phyloP scores from a whole-genome alignment of 495 filamentous ascomycete genomes.

The Amphirosellinia nigrospora region DNA sequence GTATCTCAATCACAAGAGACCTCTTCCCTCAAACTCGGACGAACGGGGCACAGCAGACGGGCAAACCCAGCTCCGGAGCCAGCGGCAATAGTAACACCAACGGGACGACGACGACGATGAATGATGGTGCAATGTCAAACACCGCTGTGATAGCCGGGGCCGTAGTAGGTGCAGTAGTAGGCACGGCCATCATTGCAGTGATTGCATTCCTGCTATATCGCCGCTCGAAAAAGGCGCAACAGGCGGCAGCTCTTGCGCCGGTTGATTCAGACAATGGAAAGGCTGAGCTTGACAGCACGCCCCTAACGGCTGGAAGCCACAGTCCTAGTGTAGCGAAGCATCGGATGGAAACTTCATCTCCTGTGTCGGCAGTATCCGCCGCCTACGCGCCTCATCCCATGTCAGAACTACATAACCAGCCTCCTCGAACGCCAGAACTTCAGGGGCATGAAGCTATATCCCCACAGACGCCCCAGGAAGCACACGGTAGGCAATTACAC shows the following conservation, averaged over 20 bases:
- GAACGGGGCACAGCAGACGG: constrained; percentile 30
- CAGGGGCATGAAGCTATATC: constrained; percentile 31
- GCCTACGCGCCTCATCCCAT: constrained; percentile 28
- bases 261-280: constrained; percentile 36
- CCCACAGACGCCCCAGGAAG: constrained; percentile 27
- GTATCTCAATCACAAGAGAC: constrained; percentile 24
- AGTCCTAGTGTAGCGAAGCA: constrained; percentile 39
- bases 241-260: neutral
- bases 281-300: constrained; percentile 42
- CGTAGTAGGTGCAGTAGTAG: constrained; percentile 45
- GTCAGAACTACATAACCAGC: constrained; percentile 44
- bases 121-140: constrained; percentile 27
- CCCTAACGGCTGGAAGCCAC: constrained; percentile 36
- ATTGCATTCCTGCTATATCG: constrained; percentile 44
- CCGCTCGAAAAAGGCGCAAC: constrained; percentile 24
- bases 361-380: constrained; percentile 46
- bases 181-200: constrained; percentile 41
- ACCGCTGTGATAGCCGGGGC: constrained; percentile 44
- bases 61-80: constrained; percentile 15
- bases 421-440: constrained; percentile 38
- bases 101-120: neutral
- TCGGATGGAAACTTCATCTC: constrained; percentile 45
- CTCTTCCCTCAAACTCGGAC: constrained; percentile 31
- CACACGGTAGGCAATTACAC: constrained; percentile 32
- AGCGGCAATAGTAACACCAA: constrained; percentile 3